Evolutionary conservation across 768 basidiomycete genomes (phyloP).

Genomic region (Phylloporus sp.): DNA sequence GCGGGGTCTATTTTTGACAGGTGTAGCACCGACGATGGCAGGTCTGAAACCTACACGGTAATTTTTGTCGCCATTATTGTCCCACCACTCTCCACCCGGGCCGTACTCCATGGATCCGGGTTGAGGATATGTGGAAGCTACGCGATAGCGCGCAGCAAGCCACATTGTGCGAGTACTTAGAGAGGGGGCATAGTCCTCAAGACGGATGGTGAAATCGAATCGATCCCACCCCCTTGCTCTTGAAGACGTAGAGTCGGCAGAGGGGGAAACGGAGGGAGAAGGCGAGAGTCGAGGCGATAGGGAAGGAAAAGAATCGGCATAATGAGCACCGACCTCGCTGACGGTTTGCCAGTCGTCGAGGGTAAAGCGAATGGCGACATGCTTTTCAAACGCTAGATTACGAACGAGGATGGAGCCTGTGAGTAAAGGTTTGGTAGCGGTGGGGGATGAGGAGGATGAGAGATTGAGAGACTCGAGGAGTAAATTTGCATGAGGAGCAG

Average conservation of each 20-base stretch:
- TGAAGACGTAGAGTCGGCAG: neutral
- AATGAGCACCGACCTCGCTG: constrained; percentile 67
- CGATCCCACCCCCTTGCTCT: constrained; percentile 46
- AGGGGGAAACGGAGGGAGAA: neutral
- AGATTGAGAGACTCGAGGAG: constrained; percentile 38
- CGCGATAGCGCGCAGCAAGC: constrained; percentile 55
- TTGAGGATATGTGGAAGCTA: constrained; percentile 17
- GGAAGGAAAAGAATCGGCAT: constrained; percentile 41
- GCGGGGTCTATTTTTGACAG: constrained; percentile 6
- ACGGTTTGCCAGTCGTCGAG: constrained; percentile 94
- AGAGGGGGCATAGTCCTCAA: constrained; percentile 64
- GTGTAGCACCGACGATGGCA: neutral
- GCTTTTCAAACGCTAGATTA: constrained; percentile 85
- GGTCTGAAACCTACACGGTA: constrained; percentile 68
- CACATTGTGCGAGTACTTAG: constrained; percentile 53
- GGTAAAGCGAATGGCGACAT: constrained; percentile 83
- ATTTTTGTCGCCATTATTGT: constrained; percentile 78
- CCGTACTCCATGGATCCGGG: constrained; percentile 28
- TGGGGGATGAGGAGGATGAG: constrained; percentile 7
- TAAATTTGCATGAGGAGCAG: constrained; percentile 25
- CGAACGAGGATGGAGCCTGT: constrained; percentile 77
- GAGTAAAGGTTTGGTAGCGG: constrained; percentile 37
- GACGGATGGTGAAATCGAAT: constrained; percentile 57
- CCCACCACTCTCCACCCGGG: constrained; percentile 83
- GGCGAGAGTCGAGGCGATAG: constrained; percentile 30